Conservation (phyloP, 495 filamentous ascomycete genomes). For the Penicillium chermesinum region DNA sequence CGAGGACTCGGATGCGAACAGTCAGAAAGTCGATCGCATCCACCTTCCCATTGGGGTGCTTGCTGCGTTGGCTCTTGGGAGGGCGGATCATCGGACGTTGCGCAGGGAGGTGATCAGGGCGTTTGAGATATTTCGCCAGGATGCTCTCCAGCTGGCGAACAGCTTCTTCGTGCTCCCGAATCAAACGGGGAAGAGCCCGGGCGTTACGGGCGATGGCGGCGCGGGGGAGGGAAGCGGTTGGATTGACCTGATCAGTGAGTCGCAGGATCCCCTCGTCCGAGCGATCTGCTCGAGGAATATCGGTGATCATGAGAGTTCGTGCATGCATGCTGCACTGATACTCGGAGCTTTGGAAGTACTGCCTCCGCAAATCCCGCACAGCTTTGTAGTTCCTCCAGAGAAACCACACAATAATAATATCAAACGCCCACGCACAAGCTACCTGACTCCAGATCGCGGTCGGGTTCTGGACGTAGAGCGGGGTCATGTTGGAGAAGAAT, state of each 20-base stretch:
- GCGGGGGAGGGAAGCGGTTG: conserved; percentile 68
- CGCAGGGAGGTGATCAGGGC: conserved; percentile 74
- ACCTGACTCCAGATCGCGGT: conserved; percentile 73
- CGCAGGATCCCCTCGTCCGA: conserved; percentile 83
- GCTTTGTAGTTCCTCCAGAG: conserved; percentile 86
- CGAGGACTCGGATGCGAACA: conserved; percentile 73
- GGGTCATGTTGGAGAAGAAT: conserved; percentile 50
- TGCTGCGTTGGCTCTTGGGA: conserved; percentile 59
- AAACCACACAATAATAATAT: conserved; percentile 69
- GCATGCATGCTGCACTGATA: conserved; percentile 87
- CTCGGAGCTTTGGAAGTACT: conserved; percentile 81
- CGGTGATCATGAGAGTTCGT: conserved; percentile 85
- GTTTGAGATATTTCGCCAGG: conserved; percentile 82
- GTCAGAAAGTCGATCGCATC: conserved; percentile 95
- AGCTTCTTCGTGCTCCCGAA: conserved; percentile 74
- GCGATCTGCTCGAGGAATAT: conserved; percentile 67
- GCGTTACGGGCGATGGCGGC: conserved; percentile 87
- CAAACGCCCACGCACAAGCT: conserved; percentile 70
- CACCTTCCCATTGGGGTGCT: conserved; percentile 50
- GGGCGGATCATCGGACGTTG: conserved; percentile 75
- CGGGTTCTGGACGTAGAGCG: conserved; percentile 37
- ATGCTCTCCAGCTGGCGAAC: conserved; percentile 79
- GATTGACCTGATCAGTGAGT: conserved; percentile 69
- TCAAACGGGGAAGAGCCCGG: conserved; percentile 75
- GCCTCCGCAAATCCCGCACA: conserved; percentile 61